Conservation (phyloP, 2,329 filamentous ascomycete genomes). For the Pezicula neosporulosa region DNA sequence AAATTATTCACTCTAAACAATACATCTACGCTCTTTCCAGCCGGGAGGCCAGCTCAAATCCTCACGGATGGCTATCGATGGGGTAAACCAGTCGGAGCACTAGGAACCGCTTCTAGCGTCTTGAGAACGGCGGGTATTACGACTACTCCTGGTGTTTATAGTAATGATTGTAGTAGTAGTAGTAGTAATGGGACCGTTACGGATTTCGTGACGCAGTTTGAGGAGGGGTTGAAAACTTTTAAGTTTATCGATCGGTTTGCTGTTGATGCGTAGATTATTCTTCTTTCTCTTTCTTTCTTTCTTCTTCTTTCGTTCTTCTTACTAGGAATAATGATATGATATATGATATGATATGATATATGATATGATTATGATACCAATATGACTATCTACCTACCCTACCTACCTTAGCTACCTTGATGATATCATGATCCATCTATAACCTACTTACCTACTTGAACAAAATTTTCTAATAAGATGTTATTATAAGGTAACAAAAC, state of each 20-base stretch:
- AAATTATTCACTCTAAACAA: constrained; percentile 43
- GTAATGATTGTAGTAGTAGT: constrained; percentile 14
- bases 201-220: constrained; percentile 41
- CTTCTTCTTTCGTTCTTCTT: too few species aligned
- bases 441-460: too few species aligned
- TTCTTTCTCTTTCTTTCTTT: too few species aligned
- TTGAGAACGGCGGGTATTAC: constrained; percentile 28
- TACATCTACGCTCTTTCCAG: constrained; percentile 56
- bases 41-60: constrained; percentile 61
- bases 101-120: constrained; percentile 40
- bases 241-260: constrained; percentile 65
- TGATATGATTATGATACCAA: too few species aligned
- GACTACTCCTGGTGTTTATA: constrained; percentile 39
- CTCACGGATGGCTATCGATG: constrained; percentile 60
- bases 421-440: too few species aligned
- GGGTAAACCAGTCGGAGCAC: constrained; percentile 64
- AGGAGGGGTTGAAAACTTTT: constrained; percentile 58
- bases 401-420: too few species aligned
- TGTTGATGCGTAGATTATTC: constrained; percentile 36
- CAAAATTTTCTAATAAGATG: too few species aligned
- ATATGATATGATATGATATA: too few species aligned
- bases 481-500: too few species aligned
- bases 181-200: constrained; percentile 20
- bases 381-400: too few species aligned
- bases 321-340: too few species aligned